These are phyloP conservation scores for Thielaviopsis ethacetica DNA, from an alignment of 2,329 filamentous ascomycete genomes.

Conservation along the genomic window DNA sequence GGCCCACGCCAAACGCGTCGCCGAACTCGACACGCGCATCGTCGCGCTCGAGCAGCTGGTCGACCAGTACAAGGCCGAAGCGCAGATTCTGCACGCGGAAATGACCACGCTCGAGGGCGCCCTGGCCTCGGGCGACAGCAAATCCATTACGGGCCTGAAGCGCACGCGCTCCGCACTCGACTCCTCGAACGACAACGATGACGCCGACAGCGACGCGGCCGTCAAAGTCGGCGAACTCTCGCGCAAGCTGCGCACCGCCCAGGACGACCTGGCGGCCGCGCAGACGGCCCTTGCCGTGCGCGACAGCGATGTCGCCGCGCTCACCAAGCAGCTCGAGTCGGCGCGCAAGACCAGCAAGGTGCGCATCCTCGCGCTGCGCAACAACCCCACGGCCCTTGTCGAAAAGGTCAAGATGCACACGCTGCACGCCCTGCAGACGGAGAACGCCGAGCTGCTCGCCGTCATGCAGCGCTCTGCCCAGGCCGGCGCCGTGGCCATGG, in stretches of 20 bases:
- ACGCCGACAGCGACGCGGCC: slow-evolving; percentile 34
- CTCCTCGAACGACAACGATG: slow-evolving; percentile 39
- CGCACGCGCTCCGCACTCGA: slow-evolving; percentile 34
- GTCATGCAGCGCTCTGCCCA: slow-evolving; percentile 40
- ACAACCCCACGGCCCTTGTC: slow-evolving; percentile 79
- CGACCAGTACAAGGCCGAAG: slow-evolving; percentile 70
- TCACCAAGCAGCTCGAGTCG: slow-evolving; percentile 53
- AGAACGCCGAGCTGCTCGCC: slow-evolving; percentile 68
- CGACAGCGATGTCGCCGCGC: slow-evolving; percentile 58
- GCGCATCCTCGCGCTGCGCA: slow-evolving; percentile 68
- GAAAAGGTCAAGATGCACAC: slow-evolving; percentile 75
- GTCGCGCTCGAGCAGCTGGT: slow-evolving; percentile 72
- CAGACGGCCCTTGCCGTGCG: slow-evolving; percentile 57
- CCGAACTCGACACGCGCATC: slow-evolving; percentile 40
- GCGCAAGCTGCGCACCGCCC: slow-evolving; percentile 76
- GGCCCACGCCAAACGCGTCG: slow-evolving; percentile 4
- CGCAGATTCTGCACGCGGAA: slow-evolving; percentile 57
- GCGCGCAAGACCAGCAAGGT: slow-evolving; percentile 54
- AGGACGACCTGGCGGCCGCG: slow-evolving; percentile 55
- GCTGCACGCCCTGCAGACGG: slow-evolving; percentile 58
- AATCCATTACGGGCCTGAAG: slow-evolving; percentile 27
- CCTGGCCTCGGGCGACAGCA: slow-evolving; percentile 28
- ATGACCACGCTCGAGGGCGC: slow-evolving; percentile 46
- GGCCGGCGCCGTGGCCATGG: slow-evolving; percentile 22
- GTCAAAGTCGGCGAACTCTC: slow-evolving; percentile 67